phyloP scores from a whole-genome alignment of 2,329 filamentous ascomycete genomes.

The Colletotrichum coccodes region DNA sequence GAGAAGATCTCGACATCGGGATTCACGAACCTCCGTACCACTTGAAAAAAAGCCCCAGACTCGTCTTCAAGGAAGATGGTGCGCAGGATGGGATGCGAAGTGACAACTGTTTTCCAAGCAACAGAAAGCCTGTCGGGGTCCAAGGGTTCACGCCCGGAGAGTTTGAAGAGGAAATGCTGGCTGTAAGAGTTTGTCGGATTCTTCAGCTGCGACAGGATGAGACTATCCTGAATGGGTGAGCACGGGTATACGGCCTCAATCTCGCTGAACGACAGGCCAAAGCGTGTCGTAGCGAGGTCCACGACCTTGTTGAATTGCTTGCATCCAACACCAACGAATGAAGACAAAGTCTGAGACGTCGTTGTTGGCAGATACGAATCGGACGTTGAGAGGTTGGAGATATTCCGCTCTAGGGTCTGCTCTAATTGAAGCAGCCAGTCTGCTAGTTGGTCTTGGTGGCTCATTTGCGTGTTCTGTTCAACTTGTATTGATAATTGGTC shows the following conservation, averaged over 20 bases:
- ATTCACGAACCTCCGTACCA: not conserved
- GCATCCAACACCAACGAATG: not conserved
- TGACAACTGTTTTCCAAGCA: slow-evolving; percentile 10
- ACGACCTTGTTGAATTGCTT: not conserved
- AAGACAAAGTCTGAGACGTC: not conserved
- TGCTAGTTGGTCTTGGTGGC: not conserved
- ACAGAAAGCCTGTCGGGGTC: not conserved
- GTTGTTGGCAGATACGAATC: not conserved
- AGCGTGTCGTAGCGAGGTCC: not conserved
- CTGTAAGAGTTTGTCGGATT: not conserved
- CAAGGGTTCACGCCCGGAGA: not conserved
- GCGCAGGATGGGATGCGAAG: not conserved
- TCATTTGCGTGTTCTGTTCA: slow-evolving; percentile 25
- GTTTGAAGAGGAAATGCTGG: slow-evolving; percentile 19
- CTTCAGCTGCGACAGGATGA: slow-evolving; percentile 24
- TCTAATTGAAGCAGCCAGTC: slow-evolving; percentile 9
- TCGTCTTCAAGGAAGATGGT: slow-evolving; percentile 8
- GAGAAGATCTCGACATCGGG: not conserved
- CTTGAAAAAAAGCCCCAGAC: not conserved
- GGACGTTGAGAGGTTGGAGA: not conserved
- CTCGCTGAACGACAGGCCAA: not conserved
- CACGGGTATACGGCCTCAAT: slow-evolving; percentile 16
- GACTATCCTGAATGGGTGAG: slow-evolving; percentile 21
- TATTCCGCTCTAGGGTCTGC: not conserved
- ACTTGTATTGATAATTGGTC: not conserved